Base-by-base conservation (phyloP, 2,329 filamentous ascomycete genomes). In the Fusarium tjaetaba region DNA sequence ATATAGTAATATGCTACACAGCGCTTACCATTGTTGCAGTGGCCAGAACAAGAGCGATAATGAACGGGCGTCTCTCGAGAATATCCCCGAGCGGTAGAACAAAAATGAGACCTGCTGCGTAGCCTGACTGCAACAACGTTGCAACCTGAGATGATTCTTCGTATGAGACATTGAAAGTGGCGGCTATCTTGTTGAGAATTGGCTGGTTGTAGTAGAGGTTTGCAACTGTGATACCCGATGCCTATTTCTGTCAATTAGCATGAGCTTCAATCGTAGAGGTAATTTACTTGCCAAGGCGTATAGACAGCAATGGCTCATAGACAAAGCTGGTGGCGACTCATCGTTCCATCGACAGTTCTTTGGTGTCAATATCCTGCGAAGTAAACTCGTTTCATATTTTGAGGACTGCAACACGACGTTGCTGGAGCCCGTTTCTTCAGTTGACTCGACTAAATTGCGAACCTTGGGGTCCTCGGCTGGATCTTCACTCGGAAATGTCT, bases 161-260 rank as follows among this genome's bases (percentile, higher is more conserved):
- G 77, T 94, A 92, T 14, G 86, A 87, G 53, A 96, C 91, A 60
- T 87, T 78, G 77, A 96, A 96, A 22, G 93, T 91, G 15, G 85
- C 80, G 1, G 94, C 93, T 45, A 96, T 86, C 57, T 93, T 89
- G 78, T 95, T 94, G 30, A 96, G 84, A 52, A 96, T 93, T 0
- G 94, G 93, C 76, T 95, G 93, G 67, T 89, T 93, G 81, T 96
- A 95, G 82, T 96, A 96, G 7, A 96, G 84, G 75, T 95, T 95
- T 24, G 93, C 93, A 11, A 95, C 93, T 2, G 92, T 94, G 73
- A 94, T 90, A 8, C 90, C 87, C 1, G 84, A 83, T 6, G 88
- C 82, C 88, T 89, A 6, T 11, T 8, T 36, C 15, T 39, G 15
- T 65, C 6, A 49, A 18, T 30, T n/a, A n/a, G 10, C 16, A 38